Conservation (phyloP, 345 rosid genomes). For the Gossypium stocksii region DNA sequence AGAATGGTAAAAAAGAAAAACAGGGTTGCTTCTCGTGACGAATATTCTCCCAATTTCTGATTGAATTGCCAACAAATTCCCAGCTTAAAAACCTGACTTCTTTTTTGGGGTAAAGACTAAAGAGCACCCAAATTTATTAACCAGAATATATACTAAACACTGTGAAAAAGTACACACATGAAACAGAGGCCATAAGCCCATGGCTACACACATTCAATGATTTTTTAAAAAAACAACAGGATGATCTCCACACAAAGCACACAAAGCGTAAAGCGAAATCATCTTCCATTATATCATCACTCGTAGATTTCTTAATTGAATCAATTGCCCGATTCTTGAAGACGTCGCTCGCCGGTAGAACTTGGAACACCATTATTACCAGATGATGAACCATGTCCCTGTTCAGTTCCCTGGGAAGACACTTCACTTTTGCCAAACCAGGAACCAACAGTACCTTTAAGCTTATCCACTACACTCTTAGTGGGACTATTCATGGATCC, state of each 20-base stretch:
- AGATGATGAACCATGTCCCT: constrained; percentile 24
- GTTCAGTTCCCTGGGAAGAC: constrained; percentile 20
- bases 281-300: neutral
- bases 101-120: neutral
- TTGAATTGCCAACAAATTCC: too few relatives aligned
- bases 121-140: neutral
- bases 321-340: constrained; percentile 41
- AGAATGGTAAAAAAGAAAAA: too few relatives aligned
- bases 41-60: too few relatives aligned
- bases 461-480: constrained; percentile 41
- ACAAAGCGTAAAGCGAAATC: neutral
- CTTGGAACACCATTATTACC: constrained; percentile 25
- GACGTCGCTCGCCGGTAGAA: constrained; percentile 23
- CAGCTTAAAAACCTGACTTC: neutral
- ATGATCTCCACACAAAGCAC: neutral
- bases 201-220: neutral
- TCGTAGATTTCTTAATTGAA: neutral
- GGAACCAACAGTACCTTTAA: constrained; percentile 54
- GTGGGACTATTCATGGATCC: constrained; percentile 22
- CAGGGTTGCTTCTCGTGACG: too few relatives aligned
- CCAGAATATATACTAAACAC: neutral
- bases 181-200: neutral
- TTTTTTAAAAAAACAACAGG: neutral
- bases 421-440: constrained; percentile 42
- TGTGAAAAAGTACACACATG: neutral